A percentile compares a stretch with the other conserved stretches of the same genome.
Evolutionary conservation across 129 eudicot species (phyloP).

Genomic region (Apium graveolens): DNA sequence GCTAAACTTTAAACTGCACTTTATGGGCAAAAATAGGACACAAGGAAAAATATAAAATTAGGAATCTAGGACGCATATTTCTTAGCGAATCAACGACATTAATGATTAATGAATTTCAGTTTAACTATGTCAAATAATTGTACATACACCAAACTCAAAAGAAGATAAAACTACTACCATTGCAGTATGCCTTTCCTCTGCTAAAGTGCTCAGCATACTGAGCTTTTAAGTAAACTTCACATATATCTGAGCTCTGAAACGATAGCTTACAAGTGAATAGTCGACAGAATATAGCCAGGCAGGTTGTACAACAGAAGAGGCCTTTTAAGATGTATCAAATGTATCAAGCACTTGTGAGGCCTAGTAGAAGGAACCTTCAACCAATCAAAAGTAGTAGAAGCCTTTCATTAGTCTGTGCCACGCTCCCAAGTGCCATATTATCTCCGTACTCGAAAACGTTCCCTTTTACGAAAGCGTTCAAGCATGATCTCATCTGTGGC

Average conservation of each 20-base stretch:
- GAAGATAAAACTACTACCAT: background rate
- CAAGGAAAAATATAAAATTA: background rate
- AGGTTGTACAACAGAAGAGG: background rate
- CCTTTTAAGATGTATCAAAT: background rate
- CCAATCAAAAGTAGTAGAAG: background rate
- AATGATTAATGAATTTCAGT: background rate
- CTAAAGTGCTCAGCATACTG: background rate
- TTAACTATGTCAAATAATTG: background rate
- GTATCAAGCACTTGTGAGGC: background rate
- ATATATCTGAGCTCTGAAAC: background rate
- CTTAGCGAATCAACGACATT: background rate
- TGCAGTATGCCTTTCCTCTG: background rate
- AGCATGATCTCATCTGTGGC: constrained; percentile 96
- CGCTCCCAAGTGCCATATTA: constrained; percentile 1
- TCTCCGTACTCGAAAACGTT: constrained; percentile 90
- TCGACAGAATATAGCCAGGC: background rate
- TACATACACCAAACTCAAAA: background rate
- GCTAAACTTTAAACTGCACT: background rate
- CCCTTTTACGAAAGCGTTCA: constrained; percentile 89
- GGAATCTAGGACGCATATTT: background rate
- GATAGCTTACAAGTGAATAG: background rate
- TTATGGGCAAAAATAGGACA: background rate
- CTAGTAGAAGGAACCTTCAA: background rate
- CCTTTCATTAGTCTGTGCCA: background rate
- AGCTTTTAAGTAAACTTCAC: background rate